Base-by-base conservation (phyloP, 2,329 filamentous ascomycete genomes). In the Xylariaceae sp. region DNA sequence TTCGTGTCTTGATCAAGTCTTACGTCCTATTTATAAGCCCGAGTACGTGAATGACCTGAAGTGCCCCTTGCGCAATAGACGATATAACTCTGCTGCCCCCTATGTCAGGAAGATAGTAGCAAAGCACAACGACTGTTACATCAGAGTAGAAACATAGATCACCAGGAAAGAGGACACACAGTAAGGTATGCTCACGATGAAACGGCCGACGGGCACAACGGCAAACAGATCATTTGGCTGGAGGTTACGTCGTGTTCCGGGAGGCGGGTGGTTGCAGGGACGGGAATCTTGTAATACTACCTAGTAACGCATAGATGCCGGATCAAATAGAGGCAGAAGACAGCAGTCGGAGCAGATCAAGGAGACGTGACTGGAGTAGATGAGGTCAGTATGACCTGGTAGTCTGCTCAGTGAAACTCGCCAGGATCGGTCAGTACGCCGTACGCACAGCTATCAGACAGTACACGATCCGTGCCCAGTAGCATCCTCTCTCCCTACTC, bases 211-310 rank as follows among this genome's bases (percentile, higher is more conserved):
- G 58, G 51, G 58, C 56, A 62, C 61, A 57, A 60, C 57, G 54
- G 61, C 66, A 65, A 67, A 68, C 65, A 64, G 53, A 51, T 54
- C 56, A 61, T 58, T 65, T 48, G 62, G 51, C 53, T 52, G 59
- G 51, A 50, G 39, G 58, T 51, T 56, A 63, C 50, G 47, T 62
- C 57, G 60, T 66, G 63, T 54, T 63, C 57, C 62, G 44, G 49
- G 15, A 54, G 51, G 34, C 66, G 67, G 67, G 63, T 67, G 42
- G 59, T 57, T 37, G 60, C 67, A 69, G 61, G 49, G 23, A 30
- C 23, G 23, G 23, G 47, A 51, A 51, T 51, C 49, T 51, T n/a
- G 49, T 23, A 51, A 34, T 51, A 23, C 49, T 35, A 35, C 23
- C 9, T 30, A n/a, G 4, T 13, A 50, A 10, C 48, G 11, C 8